These are phyloP conservation scores for Forsythia suspensa DNA, from an alignment of 257 asterid species.

Conservation along the genomic window DNA sequence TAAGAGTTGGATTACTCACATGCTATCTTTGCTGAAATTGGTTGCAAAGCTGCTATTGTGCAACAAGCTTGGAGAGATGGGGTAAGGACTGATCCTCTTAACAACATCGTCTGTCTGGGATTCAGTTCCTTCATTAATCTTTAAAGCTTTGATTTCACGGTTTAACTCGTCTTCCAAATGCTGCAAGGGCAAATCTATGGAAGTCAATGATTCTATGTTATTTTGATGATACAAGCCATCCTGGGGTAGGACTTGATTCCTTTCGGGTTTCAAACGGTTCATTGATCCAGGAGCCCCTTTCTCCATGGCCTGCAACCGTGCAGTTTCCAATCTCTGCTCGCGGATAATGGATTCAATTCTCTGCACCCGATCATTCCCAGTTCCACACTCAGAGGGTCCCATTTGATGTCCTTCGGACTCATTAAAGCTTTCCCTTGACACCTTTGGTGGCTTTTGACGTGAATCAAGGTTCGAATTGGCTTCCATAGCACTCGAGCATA, in stretches of 20 bases:
- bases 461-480: conserved; percentile 26
- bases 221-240: conserved; percentile 45
- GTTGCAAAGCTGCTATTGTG: conserved; percentile 58
- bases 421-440: conserved; percentile 36
- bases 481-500: conserved; percentile 17
- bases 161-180: conserved; percentile 76
- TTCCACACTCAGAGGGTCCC: conserved; percentile 25
- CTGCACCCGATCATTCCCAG: conserved; percentile 57
- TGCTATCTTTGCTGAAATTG: conserved; percentile 62
- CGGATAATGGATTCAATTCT: conserved; percentile 82
- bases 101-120: conserved; percentile 43
- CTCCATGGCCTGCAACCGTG: conserved; percentile 92
- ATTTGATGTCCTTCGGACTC: conserved; percentile 35
- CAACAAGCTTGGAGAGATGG: conserved; percentile 89
- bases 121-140: conserved; percentile 43
- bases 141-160: conserved; percentile 61
- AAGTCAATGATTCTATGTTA: conserved; percentile 38
- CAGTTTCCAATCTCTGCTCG: conserved; percentile 86
- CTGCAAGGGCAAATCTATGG: conserved; percentile 41
- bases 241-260: conserved; percentile 90
- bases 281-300: conserved; percentile 68
- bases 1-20: conserved; percentile 48
- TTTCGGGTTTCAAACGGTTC: conserved; percentile 66
- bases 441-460: conserved; percentile 29
- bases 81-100: conserved; percentile 49